A percentile compares a stretch with the other conserved stretches of the same genome.
These are phyloP conservation scores for Arthrobotrys musiformis DNA, from an alignment of 2,329 filamentous ascomycete species.

Conservation along the genomic window DNA sequence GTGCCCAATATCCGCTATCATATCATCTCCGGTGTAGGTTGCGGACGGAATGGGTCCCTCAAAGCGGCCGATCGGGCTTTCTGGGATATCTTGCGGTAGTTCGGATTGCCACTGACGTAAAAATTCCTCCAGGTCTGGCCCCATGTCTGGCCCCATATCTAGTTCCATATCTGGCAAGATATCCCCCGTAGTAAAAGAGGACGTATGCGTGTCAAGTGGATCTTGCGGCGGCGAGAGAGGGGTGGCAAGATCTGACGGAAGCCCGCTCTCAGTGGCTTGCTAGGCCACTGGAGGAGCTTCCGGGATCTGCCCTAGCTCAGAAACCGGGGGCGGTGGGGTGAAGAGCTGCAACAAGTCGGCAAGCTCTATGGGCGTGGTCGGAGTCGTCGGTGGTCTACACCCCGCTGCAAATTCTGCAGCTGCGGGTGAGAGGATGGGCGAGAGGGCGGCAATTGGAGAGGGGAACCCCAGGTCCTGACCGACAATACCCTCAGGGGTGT, in stretches of 20 bases:
- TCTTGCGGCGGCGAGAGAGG: not conserved
- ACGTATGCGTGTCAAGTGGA: not conserved
- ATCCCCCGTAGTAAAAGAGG: not conserved
- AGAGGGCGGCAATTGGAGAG: not conserved
- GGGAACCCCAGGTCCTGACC: conserved; percentile 1
- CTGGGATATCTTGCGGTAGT: not conserved
- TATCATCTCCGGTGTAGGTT: not conserved
- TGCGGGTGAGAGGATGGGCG: not conserved
- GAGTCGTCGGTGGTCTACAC: not conserved
- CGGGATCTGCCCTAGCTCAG: not conserved
- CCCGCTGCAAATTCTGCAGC: not conserved
- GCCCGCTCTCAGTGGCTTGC: not conserved
- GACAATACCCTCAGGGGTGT: conserved; percentile 7
- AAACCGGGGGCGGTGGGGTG: not conserved
- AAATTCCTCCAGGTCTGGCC: not conserved
- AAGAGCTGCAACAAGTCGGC: not conserved
- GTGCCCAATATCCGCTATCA: not conserved
- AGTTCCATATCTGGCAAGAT: too few relatives aligned
- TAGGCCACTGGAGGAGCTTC: conserved; percentile 5
- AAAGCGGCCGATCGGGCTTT: not conserved
- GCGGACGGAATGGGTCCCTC: too few relatives aligned
- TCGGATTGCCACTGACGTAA: not conserved
- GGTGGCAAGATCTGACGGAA: not conserved
- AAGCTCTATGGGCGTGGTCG: not conserved
- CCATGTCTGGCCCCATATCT: too few relatives aligned